A percentile compares a stretch with the other conserved stretches of the same genome.
These are phyloP conservation scores for Pythium aristosporum DNA, from an alignment of 352 stramenopile genomes.

Conservation along the genomic window DNA sequence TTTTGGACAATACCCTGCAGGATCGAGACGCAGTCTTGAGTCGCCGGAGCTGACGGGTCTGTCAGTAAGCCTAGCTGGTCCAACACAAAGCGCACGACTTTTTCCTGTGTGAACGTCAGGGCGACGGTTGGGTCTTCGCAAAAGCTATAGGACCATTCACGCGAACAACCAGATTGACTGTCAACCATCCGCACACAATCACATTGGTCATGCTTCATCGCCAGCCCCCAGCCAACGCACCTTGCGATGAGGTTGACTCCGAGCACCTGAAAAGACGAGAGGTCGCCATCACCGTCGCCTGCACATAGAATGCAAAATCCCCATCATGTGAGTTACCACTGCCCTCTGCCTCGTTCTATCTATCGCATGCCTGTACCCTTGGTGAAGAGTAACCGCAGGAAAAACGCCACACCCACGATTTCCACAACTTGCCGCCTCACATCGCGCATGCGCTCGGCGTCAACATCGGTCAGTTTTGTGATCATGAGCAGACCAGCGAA, in stretches of 20 bases:
- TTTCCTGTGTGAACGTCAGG: constrained; percentile 59
- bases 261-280: constrained; percentile 76
- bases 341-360: background rate
- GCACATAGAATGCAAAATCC: constrained; percentile 4
- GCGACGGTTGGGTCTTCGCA: constrained; percentile 53
- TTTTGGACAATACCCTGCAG: constrained; percentile 42
- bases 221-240: constrained; percentile 25
- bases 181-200: too few species aligned
- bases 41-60: constrained; percentile 18
- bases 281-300: constrained; percentile 47
- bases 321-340: background rate
- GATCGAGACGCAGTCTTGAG: constrained; percentile 52
- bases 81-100: constrained; percentile 53
- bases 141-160: constrained; percentile 38
- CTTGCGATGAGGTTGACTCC: constrained; percentile 82
- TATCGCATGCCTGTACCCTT: constrained; percentile 38
- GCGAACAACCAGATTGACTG: too few species aligned
- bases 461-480: constrained; percentile 67
- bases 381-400: constrained; percentile 74
- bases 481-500: constrained; percentile 86
- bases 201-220: background rate
- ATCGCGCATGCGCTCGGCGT: constrained; percentile 40
- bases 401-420: constrained; percentile 68
- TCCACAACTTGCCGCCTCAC: constrained; percentile 61
- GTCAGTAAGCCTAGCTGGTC: constrained; percentile 40